phyloP scores from a whole-genome alignment of 225 moss, liverwort and hornwort genomes.

The Marchantia paleacea region DNA sequence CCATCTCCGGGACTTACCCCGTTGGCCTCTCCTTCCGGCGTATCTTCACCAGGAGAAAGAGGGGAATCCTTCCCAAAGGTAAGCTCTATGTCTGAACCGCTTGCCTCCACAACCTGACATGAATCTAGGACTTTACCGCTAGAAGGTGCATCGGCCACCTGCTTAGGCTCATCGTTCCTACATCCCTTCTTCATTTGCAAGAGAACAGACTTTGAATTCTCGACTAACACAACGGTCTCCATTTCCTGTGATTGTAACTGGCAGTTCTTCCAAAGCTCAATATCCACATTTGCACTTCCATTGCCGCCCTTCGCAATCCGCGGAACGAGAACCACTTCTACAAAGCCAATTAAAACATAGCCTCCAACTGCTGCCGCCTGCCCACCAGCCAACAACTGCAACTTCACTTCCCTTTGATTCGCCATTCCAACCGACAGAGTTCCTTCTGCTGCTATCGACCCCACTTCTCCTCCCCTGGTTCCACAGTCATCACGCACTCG shows the following conservation, averaged over 20 bases:
- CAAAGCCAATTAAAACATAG: slow-evolving; percentile 28
- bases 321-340: slow-evolving; percentile 25
- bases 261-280: slow-evolving; percentile 22
- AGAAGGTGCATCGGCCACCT: slow-evolving; percentile 6
- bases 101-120: slow-evolving; percentile 17
- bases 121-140: slow-evolving; percentile 13
- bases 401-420: background rate
- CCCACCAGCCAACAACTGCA: background rate
- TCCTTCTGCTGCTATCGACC: background rate
- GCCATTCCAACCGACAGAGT: background rate
- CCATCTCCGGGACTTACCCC: background rate
- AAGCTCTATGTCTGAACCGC: slow-evolving; percentile 1
- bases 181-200: slow-evolving; percentile 6
- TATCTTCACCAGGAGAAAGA: background rate
- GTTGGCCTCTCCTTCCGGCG: slow-evolving; percentile 13
- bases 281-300: background rate
- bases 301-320: background rate
- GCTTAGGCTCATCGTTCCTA: background rate
- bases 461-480: background rate
- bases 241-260: slow-evolving; percentile 18
- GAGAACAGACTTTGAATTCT: slow-evolving; percentile 16
- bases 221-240: slow-evolving; percentile 22
- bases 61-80: background rate
- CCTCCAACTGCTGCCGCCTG: background rate
- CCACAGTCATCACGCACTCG: background rate